These are phyloP conservation scores for Xylaria venustula DNA, from an alignment of 495 filamentous ascomycete genomes.

Conservation along the genomic window DNA sequence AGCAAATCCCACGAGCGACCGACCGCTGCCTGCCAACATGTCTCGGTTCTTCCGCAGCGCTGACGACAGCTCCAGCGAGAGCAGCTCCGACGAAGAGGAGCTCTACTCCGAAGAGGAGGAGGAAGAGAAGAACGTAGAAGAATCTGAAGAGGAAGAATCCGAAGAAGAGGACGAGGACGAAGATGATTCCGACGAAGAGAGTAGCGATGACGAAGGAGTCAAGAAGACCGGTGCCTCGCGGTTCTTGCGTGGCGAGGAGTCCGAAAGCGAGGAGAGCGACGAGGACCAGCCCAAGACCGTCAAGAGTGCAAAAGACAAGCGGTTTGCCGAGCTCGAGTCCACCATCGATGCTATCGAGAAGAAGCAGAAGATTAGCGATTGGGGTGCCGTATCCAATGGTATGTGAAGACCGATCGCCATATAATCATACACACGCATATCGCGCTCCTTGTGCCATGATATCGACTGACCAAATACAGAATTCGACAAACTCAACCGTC, in stretches of 20 bases:
- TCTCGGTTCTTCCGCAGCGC: conserved; percentile 96
- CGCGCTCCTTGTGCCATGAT: background rate
- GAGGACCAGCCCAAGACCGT: conserved; percentile 79
- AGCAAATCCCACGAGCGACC: background rate
- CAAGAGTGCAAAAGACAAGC: conserved; percentile 98
- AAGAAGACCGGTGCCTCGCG: conserved; percentile 64
- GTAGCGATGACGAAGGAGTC: conserved; percentile 61
- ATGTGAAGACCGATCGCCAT: conserved; percentile 36
- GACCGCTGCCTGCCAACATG: conserved; percentile 48
- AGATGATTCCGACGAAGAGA: conserved; percentile 59
- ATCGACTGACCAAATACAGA: conserved; percentile 50
- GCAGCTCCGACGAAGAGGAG: conserved; percentile 88
- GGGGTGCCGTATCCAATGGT: conserved; percentile 89
- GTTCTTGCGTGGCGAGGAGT: conserved; percentile 76
- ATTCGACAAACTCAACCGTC: conserved; percentile 95
- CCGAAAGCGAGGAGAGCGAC: conserved; percentile 78
- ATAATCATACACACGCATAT: background rate
- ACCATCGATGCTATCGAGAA: conserved; percentile 91
- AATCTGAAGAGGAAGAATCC: conserved; percentile 43
- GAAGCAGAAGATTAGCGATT: conserved; percentile 94
- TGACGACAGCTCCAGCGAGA: conserved; percentile 81
- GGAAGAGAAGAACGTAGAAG: conserved; percentile 49
- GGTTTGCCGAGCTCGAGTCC: conserved; percentile 86
- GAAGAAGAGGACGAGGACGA: conserved; percentile 43
- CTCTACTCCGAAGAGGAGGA: conserved; percentile 75